Evolutionary conservation across 768 basidiomycete species (phyloP), one percentile per base, ranked within the genome.

Genomic region (Mycena rosella): DNA sequence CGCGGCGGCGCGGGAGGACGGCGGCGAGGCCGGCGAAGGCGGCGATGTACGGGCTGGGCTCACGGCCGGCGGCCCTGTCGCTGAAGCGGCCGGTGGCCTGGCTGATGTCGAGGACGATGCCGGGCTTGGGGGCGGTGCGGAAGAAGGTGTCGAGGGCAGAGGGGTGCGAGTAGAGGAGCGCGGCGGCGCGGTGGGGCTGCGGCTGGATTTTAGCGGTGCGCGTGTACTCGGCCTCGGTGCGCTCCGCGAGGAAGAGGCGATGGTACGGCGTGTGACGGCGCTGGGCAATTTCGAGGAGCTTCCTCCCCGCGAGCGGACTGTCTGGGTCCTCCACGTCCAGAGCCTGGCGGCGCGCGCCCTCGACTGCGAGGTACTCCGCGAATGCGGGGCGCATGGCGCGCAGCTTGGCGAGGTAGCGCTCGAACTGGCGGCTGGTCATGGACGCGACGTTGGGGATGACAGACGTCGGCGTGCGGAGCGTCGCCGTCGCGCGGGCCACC

Each of bases 151-250:
- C 90, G 53, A 94, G 78, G 8, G 67, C 58, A 8, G 90, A 82
- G 38, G 85, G 82, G 44, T 82, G 79, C 3, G 87, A 77, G 76
- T 95, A 95, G 49, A 81, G 79, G 45, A 94, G 82, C 4, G 87
- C 94, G 42, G 84, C 92, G 40, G 78, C 82, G 29, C 79, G 83
- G 70, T 95, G 94, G 0, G 92, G 92, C 61, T 86, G 82, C 47
- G 86, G 89, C 66, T 89, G 87, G 68, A 95, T 89, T 44, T 73
- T 77, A 60, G 45, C 75, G 63, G 58, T 75, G 22, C 55, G 64
- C 51, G 63, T 57, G 63, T 73, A 71, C 51, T 71, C 70, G 34
- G 74, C 61, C 36, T 53, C 45, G 27, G 60, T 69, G 32, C 74
- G 72, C 45, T 64, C 26, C 26, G 69, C 71, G 53, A 87, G 77